Percentiles rank a stretch among this genome's conserved stretches.
Conservation (phyloP, 2,329 filamentous ascomycete species). For the Cyanodermella asteris region DNA sequence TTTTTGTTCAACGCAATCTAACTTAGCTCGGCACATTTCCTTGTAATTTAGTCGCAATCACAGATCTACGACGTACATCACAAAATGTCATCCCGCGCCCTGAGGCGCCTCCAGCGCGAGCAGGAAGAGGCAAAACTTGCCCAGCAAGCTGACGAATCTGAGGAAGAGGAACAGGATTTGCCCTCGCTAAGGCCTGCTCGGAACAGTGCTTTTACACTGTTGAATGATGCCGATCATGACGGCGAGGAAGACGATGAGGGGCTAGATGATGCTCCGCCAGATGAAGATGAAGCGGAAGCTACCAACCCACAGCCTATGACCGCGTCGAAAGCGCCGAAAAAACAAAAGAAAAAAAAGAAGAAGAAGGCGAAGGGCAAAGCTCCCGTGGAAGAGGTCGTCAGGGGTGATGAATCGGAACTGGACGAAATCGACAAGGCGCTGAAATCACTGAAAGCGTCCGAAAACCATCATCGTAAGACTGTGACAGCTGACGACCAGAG, state of each 20-base stretch:
- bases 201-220: conserved; percentile 29
- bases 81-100: conserved; percentile 42
- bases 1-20: too few relatives aligned
- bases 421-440: conserved; percentile 49
- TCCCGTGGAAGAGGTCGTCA: conserved; percentile 11
- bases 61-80: neutral
- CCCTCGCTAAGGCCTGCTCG: conserved; percentile 9
- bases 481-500: conserved; percentile 14
- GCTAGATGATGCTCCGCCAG: conserved; percentile 14
- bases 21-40: too few relatives aligned
- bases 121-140: conserved; percentile 33
- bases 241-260: conserved; percentile 16
- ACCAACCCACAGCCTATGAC: conserved; percentile 12
- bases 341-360: conserved; percentile 40
- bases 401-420: conserved; percentile 16
- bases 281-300: conserved; percentile 8
- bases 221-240: conserved; percentile 23
- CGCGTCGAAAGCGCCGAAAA: conserved; percentile 13
- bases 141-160: conserved; percentile 18
- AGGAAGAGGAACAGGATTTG: conserved; percentile 8
- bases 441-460: conserved; percentile 27
- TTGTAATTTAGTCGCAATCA: neutral
- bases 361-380: conserved; percentile 28
- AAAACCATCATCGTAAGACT: conserved; percentile 1
- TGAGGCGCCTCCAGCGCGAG: conserved; percentile 41